These are phyloP conservation scores for Eutypella sp. DNA, from an alignment of 2,329 filamentous ascomycete species.

Conservation along the genomic window DNA sequence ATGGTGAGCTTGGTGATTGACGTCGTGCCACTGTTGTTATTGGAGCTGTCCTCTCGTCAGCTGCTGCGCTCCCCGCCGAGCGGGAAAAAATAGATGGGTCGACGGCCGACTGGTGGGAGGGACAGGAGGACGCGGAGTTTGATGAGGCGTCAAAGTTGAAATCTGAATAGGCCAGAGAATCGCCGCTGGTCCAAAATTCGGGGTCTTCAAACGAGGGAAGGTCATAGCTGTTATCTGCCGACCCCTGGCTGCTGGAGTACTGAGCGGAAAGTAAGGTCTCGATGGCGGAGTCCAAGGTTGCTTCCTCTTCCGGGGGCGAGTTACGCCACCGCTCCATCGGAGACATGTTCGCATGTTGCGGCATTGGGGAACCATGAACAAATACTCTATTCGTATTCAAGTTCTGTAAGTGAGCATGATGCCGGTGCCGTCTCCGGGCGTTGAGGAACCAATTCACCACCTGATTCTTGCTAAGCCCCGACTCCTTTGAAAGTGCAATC, in stretches of 20 bases:
- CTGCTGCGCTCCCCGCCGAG: not conserved
- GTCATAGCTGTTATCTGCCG: not conserved
- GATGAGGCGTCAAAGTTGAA: slow-evolving; percentile 3
- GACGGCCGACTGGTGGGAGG: not conserved
- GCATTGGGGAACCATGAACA: slow-evolving; percentile 39
- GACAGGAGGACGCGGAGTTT: slow-evolving; percentile 2
- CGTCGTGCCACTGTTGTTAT: not conserved
- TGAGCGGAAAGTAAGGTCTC: slow-evolving; percentile 27
- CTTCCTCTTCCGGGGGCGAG: slow-evolving; percentile 42
- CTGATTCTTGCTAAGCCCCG: slow-evolving; percentile 40
- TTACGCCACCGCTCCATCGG: slow-evolving; percentile 41
- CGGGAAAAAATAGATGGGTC: slow-evolving; percentile 1
- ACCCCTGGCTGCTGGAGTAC: slow-evolving; percentile 3
- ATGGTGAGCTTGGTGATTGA: slow-evolving; percentile 6
- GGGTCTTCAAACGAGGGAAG: not conserved
- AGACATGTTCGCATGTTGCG: slow-evolving; percentile 32
- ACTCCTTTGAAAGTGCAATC: slow-evolving; percentile 31
- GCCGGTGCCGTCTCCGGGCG: slow-evolving; percentile 41
- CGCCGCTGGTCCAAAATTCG: not conserved
- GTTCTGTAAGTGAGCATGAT: slow-evolving; percentile 16
- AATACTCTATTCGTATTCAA: slow-evolving; percentile 23
- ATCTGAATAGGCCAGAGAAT: not conserved
- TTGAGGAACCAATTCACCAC: slow-evolving; percentile 49
- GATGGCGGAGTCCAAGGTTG: slow-evolving; percentile 34
- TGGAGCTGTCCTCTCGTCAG: not conserved